Evolutionary conservation across 345 rosid species (phyloP), one percentile per base, ranked within the genome.

Genomic region (Clarkia xantiana): DNA sequence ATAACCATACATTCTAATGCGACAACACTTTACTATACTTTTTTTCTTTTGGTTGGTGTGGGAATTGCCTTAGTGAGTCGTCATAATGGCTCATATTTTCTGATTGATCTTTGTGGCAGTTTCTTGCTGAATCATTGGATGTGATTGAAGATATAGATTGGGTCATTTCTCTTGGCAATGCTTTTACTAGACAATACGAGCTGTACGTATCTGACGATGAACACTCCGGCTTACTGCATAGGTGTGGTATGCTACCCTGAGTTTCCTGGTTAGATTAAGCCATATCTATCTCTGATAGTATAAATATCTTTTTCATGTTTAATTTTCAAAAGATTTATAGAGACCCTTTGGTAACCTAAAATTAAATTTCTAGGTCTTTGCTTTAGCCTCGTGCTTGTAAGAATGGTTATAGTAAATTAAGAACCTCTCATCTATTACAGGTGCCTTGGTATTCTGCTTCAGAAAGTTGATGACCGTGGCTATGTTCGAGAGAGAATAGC

Each of bases 91-190:
- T 14, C 10, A n/a, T 53, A 40, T 64, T 9, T 15, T 54, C 45
- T 57, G 45, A 15, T 48, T 67, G 25, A 54, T 48, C 42, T 53
- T 14, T 52, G 41, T 74, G 64, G 45, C 83, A 90, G 97, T 90
- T 90, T 67, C 81, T 90, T 67, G 78, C 91, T 41, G 97, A 90
- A 79, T 80, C 97, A 40, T 73, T 90, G 69, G 97, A 90, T 64
- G 97, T 90, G 67, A 81, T 81, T 61, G 86, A 90, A 66, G 95
- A 81, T 65, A 63, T 53, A 49, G 80, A 77, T 59, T 90, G 95
- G 97, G 61, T 79, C 59, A 71, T 79, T 57, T 82, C 94, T 59
- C 84, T 90, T 48, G 97, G 94, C 70, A 81, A 83, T 81, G 78
- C 80, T 58, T 85, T 90, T 55, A 59, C 88, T 45, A 68, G 71